Evolutionary conservation across 768 basidiomycete species (phyloP).

Genomic region (Amyloporia xantha): DNA sequence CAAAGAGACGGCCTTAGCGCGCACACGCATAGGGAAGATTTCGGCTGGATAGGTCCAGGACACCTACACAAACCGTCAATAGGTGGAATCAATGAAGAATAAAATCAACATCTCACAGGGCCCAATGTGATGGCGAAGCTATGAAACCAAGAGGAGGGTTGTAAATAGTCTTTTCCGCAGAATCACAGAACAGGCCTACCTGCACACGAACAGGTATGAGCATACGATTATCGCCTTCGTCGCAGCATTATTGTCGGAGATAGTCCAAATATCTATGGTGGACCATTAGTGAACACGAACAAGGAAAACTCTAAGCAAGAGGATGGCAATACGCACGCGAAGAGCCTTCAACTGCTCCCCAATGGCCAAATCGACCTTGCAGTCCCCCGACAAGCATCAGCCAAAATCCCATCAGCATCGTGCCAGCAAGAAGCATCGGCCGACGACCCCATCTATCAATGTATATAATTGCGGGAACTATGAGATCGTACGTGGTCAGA

Average conservation of each 20-base stretch:
- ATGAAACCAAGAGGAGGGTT: too few relatives aligned
- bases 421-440: slow-evolving; percentile 66
- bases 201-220: slow-evolving; percentile 72
- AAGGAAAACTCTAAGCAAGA: too few relatives aligned
- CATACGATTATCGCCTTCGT: slow-evolving; percentile 72
- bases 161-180: too few relatives aligned
- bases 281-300: too few relatives aligned
- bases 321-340: neutral
- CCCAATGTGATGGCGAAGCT: slow-evolving; percentile 69
- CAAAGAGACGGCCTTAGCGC: slow-evolving; percentile 52
- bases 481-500: neutral
- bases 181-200: too few relatives aligned
- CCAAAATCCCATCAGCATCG: slow-evolving; percentile 68
- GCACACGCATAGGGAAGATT: slow-evolving; percentile 60
- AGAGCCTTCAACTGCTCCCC: slow-evolving; percentile 40
- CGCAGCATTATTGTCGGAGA: slow-evolving; percentile 43
- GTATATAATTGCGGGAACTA: slow-evolving; percentile 45
- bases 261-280: slow-evolving; percentile 51
- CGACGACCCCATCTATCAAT: slow-evolving; percentile 78
- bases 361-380: slow-evolving; percentile 59
- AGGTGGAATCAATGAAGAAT: too few relatives aligned
- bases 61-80: slow-evolving; percentile 6
- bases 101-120: too few relatives aligned
- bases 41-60: slow-evolving; percentile 62
- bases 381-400: slow-evolving; percentile 73